Evolutionary conservation across 2,329 filamentous ascomycete genomes (phyloP).

Genomic region (Aspergillus eucalypticola): DNA sequence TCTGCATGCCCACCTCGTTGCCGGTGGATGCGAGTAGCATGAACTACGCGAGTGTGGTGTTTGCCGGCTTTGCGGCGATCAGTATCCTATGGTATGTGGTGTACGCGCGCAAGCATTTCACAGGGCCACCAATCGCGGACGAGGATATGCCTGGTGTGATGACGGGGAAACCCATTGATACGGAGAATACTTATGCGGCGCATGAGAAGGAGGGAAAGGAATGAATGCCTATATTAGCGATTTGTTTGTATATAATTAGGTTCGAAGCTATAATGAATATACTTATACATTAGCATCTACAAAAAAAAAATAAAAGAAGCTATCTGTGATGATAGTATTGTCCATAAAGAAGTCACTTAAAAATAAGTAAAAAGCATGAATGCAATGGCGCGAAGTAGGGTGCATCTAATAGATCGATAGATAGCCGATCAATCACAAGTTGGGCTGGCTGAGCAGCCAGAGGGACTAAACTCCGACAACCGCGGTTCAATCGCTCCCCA

Average conservation of each 20-base stretch:
- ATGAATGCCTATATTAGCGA: neutral
- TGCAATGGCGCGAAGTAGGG: too few relatives aligned
- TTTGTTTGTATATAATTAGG: neutral
- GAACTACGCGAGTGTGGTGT: slow-evolving; percentile 69
- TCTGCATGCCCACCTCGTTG: slow-evolving; percentile 71
- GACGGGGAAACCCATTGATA: slow-evolving; percentile 34
- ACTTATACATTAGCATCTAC: too few relatives aligned
- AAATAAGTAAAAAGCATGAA: too few relatives aligned
- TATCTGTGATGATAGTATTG: too few relatives aligned
- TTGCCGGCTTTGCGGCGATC: slow-evolving; percentile 62
- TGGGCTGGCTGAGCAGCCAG: too few relatives aligned
- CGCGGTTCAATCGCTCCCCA: slow-evolving; percentile 30
- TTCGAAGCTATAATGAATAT: neutral
- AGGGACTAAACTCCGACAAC: slow-evolving; percentile 21
- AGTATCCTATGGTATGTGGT: slow-evolving; percentile 65
- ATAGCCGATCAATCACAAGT: too few relatives aligned
- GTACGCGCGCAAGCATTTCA: slow-evolving; percentile 65
- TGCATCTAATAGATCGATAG: neutral
- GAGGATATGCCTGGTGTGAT: slow-evolving; percentile 34
- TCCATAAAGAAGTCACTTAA: too few relatives aligned
- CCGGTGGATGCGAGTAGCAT: slow-evolving; percentile 59
- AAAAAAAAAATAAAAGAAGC: too few relatives aligned
- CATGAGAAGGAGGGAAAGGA: slow-evolving; percentile 15
- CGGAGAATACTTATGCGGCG: slow-evolving; percentile 31
- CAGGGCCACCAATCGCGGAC: slow-evolving; percentile 52